These are phyloP conservation scores for Botrytis elliptica DNA, from an alignment of 2,329 filamentous ascomycete genomes.

Conservation along the genomic window DNA sequence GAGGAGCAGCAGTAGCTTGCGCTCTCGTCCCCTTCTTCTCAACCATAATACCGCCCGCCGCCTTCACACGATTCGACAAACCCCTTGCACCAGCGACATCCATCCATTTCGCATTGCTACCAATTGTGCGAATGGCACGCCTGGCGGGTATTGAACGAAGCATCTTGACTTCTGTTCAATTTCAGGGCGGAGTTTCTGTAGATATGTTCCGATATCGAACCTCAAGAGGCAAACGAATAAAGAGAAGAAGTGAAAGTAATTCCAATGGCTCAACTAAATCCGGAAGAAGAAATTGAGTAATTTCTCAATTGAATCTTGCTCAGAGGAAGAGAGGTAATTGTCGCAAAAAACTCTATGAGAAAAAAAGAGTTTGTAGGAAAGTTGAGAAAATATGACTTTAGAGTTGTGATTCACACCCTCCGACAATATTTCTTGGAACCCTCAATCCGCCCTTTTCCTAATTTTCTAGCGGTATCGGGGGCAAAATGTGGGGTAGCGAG, in stretches of 20 bases:
- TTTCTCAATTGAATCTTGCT: conserved; percentile 15
- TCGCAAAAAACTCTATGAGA: not conserved
- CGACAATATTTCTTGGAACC: conserved; percentile 3
- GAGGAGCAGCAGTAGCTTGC: conserved; percentile 47
- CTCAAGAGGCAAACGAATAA: not conserved
- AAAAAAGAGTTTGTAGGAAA: not conserved
- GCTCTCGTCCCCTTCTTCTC: conserved; percentile 41
- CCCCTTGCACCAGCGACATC: conserved; percentile 9
- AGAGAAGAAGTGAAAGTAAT: conserved; percentile 10
- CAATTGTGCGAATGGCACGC: conserved; percentile 48
- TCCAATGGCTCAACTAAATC: conserved; percentile 18
- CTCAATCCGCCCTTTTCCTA: not conserved
- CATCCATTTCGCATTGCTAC: conserved; percentile 30
- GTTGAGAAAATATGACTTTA: conserved; percentile 4
- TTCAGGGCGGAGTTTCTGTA: not conserved
- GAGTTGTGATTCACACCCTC: conserved; percentile 6
- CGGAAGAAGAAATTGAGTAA: conserved; percentile 9
- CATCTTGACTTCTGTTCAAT: conserved; percentile 39
- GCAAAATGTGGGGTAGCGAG: conserved; percentile 22
- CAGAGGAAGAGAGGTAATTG: conserved; percentile 1
- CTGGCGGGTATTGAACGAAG: conserved; percentile 51
- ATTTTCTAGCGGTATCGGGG: conserved; percentile 23
- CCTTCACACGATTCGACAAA: conserved; percentile 40
- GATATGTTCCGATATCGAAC: not conserved
- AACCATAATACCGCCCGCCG: conserved; percentile 39